Evolutionary conservation across 148 eudicot genomes (phyloP).

Genomic region (Dianthus caryophyllus): DNA sequence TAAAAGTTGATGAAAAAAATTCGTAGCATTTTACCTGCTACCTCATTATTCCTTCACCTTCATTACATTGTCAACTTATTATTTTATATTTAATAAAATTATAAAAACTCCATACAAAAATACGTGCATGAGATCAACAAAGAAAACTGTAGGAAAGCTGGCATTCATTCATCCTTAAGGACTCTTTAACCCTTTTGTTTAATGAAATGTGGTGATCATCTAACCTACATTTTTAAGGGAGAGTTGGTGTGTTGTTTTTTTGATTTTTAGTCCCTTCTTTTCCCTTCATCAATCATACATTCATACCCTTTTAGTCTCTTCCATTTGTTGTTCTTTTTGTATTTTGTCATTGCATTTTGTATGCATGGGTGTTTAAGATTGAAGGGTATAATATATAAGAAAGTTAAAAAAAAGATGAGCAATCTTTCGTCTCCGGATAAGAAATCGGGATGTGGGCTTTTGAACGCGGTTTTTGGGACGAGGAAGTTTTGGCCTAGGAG

Average conservation of each 20-base stretch:
- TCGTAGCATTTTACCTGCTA: conserved; percentile 20
- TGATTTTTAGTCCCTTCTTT: not conserved
- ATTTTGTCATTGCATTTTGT: conserved; percentile 1
- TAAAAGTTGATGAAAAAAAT: not conserved
- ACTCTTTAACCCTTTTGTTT: conserved; percentile 2
- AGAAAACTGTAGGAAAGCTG: not conserved
- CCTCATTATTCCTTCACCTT: not conserved
- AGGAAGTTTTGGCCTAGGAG: conserved; percentile 48
- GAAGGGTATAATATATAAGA: too few relatives aligned
- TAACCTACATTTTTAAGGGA: conserved; percentile 16
- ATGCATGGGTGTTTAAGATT: conserved; percentile 24
- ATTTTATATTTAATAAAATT: not conserved
- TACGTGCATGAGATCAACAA: conserved; percentile 2
- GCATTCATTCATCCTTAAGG: conserved; percentile 1
- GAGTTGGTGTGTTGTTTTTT: not conserved
- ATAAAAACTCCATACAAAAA: too few relatives aligned
- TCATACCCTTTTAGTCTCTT: not conserved
- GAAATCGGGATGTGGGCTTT: conserved; percentile 63
- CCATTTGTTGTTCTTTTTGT: not conserved
- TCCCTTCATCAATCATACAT: not conserved
- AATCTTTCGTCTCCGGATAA: conserved; percentile 43
- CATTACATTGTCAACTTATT: conserved; percentile 14
- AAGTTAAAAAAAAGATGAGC: conserved; percentile 31
- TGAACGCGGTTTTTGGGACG: conserved; percentile 56
- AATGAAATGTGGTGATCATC: conserved; percentile 14